Base-by-base conservation (phyloP, 2,329 filamentous ascomycete genomes). In the Talaromyces verruculosus region DNA sequence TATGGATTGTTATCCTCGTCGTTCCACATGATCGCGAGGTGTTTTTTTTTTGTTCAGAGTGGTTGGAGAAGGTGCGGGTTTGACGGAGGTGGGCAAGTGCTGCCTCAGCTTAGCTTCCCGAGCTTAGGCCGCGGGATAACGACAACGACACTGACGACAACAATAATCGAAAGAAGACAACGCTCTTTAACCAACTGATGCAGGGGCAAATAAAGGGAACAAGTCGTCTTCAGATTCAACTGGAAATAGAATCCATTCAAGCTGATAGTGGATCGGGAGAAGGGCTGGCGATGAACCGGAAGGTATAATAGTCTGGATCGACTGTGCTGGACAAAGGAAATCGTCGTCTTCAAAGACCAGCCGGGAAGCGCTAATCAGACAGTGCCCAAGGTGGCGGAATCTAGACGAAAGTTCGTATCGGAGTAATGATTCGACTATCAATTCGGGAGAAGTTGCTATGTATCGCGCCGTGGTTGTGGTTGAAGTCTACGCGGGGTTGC, bases 1-100 rank as follows among this genome's bases (percentile, higher is more conserved):
- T 98, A 97, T 5, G 94, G 94, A 78, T 98, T 98, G 81, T 98
- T 98, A 76, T 98, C 92, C 82, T 98, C 94, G 84, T 98, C 93
- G 85, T 97, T 96, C 94, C 94, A 98, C 94, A 98, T 98, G 71
- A 73, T 85, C 77, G 63, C 15, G 28, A 33, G 47, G 28, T 63
- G n/a, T n/a, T n/a, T 37, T 65, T 25, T 25, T 41, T 37, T 37
- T 35, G 55, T 47, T 28, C 28, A 35, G 25, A 35, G 43, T 7
- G 33, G 25, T 65, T 30, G 28, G 64, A 55, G 30, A 28, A n/a
- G 49, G 15, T 57, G 58, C 25, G 19, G 64, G 30, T 51, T 47
- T 15, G 28, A 33, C 22, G 22, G 33, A 53, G 30, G 33, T 39
- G 37, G 49, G 60, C 19, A 64, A 19, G 57, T 45, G 35, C 39